Evolutionary conservation across 2,329 filamentous ascomycete species (phyloP), one percentile per base, ranked within the genome.

Genomic region (Ophiocordyceps camponoti-saundersi): DNA sequence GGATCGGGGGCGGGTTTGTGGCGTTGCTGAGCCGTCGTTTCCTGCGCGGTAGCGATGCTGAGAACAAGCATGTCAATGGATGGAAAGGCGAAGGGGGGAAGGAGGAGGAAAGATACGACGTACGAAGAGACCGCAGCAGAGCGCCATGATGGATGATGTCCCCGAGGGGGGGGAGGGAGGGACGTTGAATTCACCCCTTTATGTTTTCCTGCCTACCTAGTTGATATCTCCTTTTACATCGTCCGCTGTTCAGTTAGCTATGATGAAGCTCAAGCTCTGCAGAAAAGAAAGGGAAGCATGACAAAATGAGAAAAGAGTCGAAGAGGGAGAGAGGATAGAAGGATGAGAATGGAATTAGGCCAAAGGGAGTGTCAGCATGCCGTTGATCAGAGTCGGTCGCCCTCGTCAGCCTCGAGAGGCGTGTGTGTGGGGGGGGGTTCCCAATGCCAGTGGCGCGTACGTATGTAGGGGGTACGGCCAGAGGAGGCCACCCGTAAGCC

Each of bases 1-100:
- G 42, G 55, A 50, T 23, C 64, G 64, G 42, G 54, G 52, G 42
- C 56, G 61, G 48, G 53, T 52, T 23, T 56, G 51, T 20, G 46
- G 3, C 6, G 49, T 45, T 23, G 44, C 30, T 8, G 22, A 3
- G 22, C 2, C 30, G 21, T 48, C 49, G 44, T 48, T 47, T 16
- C 51, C 48, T 6, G 48, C 26, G 23, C 51, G 52, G 29, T 51
- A 52, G 36, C 52, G 53, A 47, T 53, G 47, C 48, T 53, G 20
- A 26, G 21, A 18, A 26, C 18, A 42, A 20, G n/a, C n/a, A 15
- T 18, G 5, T 42, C 18, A 13, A n/a, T 41, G 6, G 42, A 26
- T 3, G 22, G 5, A 10, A 12, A 3, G 11, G 42, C 18, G 13
- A 44, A 20, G 34, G 8, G 16, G 13, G 42, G 26, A 23, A 11